Base-by-base conservation (phyloP, 768 basidiomycete genomes). In the Tricholoma hemisulphureum region DNA sequence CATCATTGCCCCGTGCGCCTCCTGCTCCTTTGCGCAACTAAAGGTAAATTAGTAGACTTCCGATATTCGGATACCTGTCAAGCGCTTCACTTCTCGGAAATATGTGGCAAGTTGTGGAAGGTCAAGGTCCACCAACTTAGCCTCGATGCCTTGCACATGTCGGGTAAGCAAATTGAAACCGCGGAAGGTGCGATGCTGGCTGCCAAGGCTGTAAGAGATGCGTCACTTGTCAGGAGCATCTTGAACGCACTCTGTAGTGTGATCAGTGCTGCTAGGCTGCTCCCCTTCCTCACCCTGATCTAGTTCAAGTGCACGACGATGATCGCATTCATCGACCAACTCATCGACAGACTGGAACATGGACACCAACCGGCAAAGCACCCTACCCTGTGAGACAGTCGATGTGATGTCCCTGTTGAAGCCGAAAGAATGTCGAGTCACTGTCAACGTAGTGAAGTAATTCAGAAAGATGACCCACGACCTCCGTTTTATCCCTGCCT, bases 11-110 rank as follows among this genome's bases (percentile, higher is more conserved):
- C 14, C 41, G 54, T 10, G 41, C 54, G 1, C 54, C 54, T 2
- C 28, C 35, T 24, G 54, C 54, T n/a, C 54, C 54, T 14, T n/a
- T 43, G 16, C 41, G 11, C 35, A 55, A 39, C 54, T 55, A 24
- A 49, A 49, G 28, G n/a, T 14, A 21, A n/a, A 24, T 49, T 10
- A 29, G 46, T 49, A 18, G n/a, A n/a, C 35, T 37, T 10, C 35
- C 9, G 9, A 7, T 13, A 9, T 18, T 11, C 23, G 20, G 13
- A 21, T 24, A 29, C 46, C 28, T 24, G n/a, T 49, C 13, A 24
- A 24, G 46, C 28, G 23, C 13, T 11, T 24, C 23, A 49, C 46
- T 14, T 49, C 46, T 49, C 16, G 23, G 13, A 49, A 49, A n/a
- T 49, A 24, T 13, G 18, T 29, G 10, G 24, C 46, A 24, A 49